Base-by-base conservation (phyloP, 208 protist genomes). In the Blastocrithidia nonstop region DNA sequence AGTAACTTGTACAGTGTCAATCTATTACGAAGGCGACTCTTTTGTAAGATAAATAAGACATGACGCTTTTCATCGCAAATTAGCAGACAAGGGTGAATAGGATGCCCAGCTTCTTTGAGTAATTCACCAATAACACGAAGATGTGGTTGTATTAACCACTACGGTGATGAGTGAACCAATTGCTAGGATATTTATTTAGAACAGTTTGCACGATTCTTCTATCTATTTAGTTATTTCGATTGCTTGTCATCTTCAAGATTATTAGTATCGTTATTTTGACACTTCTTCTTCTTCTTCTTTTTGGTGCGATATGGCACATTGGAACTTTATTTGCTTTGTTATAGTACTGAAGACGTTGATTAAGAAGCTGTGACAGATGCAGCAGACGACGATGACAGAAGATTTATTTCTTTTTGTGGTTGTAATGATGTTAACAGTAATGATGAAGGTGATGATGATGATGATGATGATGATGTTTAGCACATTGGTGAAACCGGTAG, bases 101-200 rank as follows among this genome's bases (percentile, higher is more conserved):
- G 57, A 54, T 87, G 77, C 6, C 72, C 70, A 16, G 60, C 53
- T 45, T 87, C 72, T 11, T 39, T 46, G 20, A 82, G 61, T 21
- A 87, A 33, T 44, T 83, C 62, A 19, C 77, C 77, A 2, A 58
- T 38, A 8, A 45, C 29, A 35, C 11, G 29, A n/a, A 35, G 11
- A n/a, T n/a, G 11, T 11, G 11, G 11, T n/a, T 11, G n/a, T 35
- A n/a, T n/a, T n/a, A n/a, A n/a, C 29, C 11, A 35, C 11, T 35
- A 15, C 29, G 29, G 29, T 35, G 29, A n/a, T 35, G 11, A n/a
- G 11, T 15, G 29, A 15, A n/a, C 11, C n/a, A n/a, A 35, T n/a
- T 11, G 11, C 29, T 15, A 15, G 29, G 29, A 11, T 15, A 35
- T n/a, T 11, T 15, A 11, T 11, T n/a, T n/a, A n/a, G 11, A 11